Conservation (phyloP, 1,284 basidiomycete species). For the Cryptococcus maquisensis region DNA sequence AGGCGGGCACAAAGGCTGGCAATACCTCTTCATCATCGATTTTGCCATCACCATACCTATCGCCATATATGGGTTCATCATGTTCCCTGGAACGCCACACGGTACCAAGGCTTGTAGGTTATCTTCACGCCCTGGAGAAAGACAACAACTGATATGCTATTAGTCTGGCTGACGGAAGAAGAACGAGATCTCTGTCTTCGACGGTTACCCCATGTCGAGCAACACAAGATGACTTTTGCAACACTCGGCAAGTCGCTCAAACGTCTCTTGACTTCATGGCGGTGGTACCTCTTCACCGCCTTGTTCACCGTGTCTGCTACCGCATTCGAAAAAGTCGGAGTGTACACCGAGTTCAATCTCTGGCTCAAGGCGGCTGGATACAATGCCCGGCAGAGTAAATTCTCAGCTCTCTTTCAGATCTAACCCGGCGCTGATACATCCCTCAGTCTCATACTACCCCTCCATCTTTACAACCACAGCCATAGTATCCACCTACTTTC, state of each 20-base stretch:
- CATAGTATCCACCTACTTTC: conserved; percentile 35
- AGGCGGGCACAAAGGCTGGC: conserved; percentile 29
- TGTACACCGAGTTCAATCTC: conserved; percentile 35
- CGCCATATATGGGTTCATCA: conserved; percentile 38
- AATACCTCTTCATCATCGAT: conserved; percentile 42
- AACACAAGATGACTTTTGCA: conserved; percentile 26
- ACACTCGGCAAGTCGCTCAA: conserved; percentile 21
- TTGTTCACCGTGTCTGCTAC: conserved; percentile 35
- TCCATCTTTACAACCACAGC: conserved; percentile 29
- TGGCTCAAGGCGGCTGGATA: conserved; percentile 31
- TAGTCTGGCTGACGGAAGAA: conserved; percentile 36
- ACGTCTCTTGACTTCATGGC: conserved; percentile 22
- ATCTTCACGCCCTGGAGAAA: no score
- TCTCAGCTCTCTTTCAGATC: neutral
- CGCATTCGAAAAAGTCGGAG: conserved; percentile 34
- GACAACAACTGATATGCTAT: neutral
- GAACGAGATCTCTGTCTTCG: conserved; percentile 29
- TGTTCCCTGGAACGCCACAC: conserved; percentile 42
- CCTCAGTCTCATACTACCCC: conserved; percentile 35
- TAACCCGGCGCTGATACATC: neutral
- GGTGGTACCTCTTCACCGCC: conserved; percentile 33
- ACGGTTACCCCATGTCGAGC: conserved; percentile 25
- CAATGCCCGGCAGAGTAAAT: conserved; percentile 12
- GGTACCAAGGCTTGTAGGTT: conserved; percentile 32
- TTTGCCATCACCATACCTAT: conserved; percentile 37